Conservation (phyloP, 2,329 filamentous ascomycete species). For the Fusarium armeniacum region DNA sequence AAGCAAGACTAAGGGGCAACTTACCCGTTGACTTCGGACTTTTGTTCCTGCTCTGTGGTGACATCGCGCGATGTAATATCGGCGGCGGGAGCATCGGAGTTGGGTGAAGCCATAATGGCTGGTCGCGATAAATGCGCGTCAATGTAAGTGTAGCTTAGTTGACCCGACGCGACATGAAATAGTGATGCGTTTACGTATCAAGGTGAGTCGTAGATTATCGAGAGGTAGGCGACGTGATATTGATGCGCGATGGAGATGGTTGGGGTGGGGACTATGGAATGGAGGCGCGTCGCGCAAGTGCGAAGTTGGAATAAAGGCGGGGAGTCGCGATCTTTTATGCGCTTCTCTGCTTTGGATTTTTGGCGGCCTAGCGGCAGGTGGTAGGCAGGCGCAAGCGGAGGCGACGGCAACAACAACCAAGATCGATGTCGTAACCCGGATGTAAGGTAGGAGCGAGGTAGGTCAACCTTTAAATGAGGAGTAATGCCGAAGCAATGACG, state of each 20-base stretch:
- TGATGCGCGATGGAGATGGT: conserved; percentile 37
- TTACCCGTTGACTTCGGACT: conserved; percentile 57
- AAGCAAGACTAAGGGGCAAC: conserved; percentile 41
- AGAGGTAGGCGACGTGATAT: conserved; percentile 15
- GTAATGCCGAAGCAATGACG: conserved; percentile 37
- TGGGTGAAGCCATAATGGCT: conserved; percentile 68
- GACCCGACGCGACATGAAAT: conserved; percentile 57
- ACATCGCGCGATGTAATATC: conserved; percentile 63
- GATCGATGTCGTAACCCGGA: conserved; percentile 37
- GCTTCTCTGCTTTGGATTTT: conserved; percentile 16
- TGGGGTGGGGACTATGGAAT: conserved; percentile 38
- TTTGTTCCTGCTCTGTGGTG: conserved; percentile 51
- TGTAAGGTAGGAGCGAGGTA: conserved; percentile 29
- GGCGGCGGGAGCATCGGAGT: conserved; percentile 56
- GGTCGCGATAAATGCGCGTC: conserved; percentile 57
- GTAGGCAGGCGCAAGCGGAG: conserved; percentile 30
- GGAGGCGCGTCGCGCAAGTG: conserved; percentile 46
- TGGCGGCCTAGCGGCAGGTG: conserved; percentile 41
- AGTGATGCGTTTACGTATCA: conserved; percentile 25
- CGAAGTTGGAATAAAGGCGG: conserved; percentile 32
- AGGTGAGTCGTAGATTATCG: conserved; percentile 14
- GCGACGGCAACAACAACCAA: conserved; percentile 38
- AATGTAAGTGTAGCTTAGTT: conserved; percentile 49
- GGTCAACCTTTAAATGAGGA: conserved; percentile 35
- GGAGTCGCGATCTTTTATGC: conserved; percentile 40